Base-by-base conservation (phyloP, 768 basidiomycete genomes). In the Pleurotus ostreatus region DNA sequence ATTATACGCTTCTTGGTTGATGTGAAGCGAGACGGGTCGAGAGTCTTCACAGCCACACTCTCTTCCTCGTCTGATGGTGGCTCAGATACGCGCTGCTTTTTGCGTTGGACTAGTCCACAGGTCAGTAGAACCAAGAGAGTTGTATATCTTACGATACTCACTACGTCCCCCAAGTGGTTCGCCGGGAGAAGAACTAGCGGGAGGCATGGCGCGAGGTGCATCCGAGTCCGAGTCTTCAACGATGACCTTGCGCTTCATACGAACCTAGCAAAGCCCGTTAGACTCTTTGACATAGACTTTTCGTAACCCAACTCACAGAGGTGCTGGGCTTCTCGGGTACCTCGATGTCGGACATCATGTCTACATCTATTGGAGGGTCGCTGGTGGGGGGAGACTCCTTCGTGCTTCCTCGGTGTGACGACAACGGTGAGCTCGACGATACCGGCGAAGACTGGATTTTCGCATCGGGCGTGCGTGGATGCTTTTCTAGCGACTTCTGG, bases 201-300 rank as follows among this genome's bases (percentile, higher is more conserved):
- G 60, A 66, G 56, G 59, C 60, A 49, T 58, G 57, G 37, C 48
- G 57, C 18, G 66, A 59, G n/a, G 67, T 68, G 64, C 60, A 46
- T 87, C 86, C n/a, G 87, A 85, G 55, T 92, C 89, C 1, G 88
- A 90, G 60, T 89, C 89, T 8, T 79, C 80, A 20, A 85, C 62
- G 20, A 87, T 66, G 16, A 84, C 76, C 69, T 91, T 92, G 39
- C 89, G 85, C 68, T 91, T 91, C 45, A 70, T 71, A 20, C 76
- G 72, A 2, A 58, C 64, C 74, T 81, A 62, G 8, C 59, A 47
- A 63, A 53, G 40, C 25, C 22, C 18, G 45, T 51, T 41, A 23
- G 20, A 3, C 43, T 16, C 40, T 16, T 46, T 55, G 48, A 18
- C 39, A 47, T 16, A 7, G 20, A 37, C 40, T 55, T 44, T 5